Conservation (phyloP, 345 rosid species). For the Gynandropsis gynandra region DNA sequence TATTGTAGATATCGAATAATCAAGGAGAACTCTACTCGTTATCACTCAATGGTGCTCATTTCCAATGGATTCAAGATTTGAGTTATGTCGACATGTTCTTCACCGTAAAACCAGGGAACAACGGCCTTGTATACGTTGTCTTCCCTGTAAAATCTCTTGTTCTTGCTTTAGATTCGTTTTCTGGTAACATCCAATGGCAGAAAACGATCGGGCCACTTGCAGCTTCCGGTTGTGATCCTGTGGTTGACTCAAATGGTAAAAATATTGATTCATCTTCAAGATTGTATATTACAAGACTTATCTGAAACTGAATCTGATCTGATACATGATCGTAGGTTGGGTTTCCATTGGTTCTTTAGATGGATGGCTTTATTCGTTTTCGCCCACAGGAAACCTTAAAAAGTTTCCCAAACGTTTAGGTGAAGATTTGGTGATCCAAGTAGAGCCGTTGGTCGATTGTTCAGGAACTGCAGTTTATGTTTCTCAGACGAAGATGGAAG, state of each 20-base stretch:
- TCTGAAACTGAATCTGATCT: background rate
- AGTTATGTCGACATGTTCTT: slow-evolving; percentile 48
- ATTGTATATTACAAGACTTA: background rate
- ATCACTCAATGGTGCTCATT: slow-evolving; percentile 50
- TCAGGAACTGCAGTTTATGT: slow-evolving; percentile 64
- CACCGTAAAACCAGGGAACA: slow-evolving; percentile 65
- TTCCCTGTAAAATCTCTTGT: slow-evolving; percentile 44
- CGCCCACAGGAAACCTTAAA: slow-evolving; percentile 54
- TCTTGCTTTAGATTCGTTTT: slow-evolving; percentile 57
- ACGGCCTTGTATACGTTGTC: slow-evolving; percentile 56
- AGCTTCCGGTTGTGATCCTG: slow-evolving; percentile 35
- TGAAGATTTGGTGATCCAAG: slow-evolving; percentile 46
- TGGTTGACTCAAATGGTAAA: slow-evolving; percentile 64
- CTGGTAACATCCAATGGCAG: slow-evolving; percentile 68
- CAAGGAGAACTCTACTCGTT: slow-evolving; percentile 76
- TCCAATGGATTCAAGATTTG: slow-evolving; percentile 73
- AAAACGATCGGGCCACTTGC: slow-evolving; percentile 55
- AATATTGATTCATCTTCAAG: background rate
- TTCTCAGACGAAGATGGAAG: slow-evolving; percentile 60
- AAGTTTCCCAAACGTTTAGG: slow-evolving; percentile 38
- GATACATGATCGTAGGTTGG: slow-evolving; percentile 42
- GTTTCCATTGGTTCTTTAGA: slow-evolving; percentile 77
- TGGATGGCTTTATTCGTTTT: slow-evolving; percentile 69
- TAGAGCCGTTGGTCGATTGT: slow-evolving; percentile 56
- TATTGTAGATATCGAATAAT: slow-evolving; percentile 57